These are phyloP conservation scores for Elongisporangium prolatum DNA, from an alignment of 352 stramenopile genomes.

Conservation along the genomic window DNA sequence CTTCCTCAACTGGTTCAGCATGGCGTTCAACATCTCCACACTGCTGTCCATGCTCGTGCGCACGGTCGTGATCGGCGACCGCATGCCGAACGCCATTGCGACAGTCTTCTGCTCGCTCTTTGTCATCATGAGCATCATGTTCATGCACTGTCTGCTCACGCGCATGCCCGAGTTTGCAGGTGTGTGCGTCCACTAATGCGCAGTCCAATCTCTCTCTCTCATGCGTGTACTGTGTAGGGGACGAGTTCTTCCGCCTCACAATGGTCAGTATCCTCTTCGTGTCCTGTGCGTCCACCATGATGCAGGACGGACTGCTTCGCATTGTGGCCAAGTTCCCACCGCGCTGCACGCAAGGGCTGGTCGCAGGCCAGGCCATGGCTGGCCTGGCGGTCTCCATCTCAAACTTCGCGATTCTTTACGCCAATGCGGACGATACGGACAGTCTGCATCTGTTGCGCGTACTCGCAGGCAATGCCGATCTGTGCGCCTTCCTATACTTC, in stretches of 20 bases:
- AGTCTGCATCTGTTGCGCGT: constrained; percentile 7
- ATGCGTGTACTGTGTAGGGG: constrained; percentile 8
- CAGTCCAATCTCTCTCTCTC: no score
- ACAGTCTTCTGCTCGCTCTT: constrained; percentile 67
- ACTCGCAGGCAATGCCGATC: constrained; percentile 34
- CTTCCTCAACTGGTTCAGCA: constrained; percentile 87
- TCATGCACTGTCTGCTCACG: constrained; percentile 66
- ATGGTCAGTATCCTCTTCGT: constrained; percentile 74
- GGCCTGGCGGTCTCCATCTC: constrained; percentile 67
- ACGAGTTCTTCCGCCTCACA: constrained; percentile 70
- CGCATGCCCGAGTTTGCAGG: constrained; percentile 67
- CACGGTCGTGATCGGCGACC: constrained; percentile 50
- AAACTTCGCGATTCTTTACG: constrained; percentile 64
- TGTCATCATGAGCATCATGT: constrained; percentile 66
- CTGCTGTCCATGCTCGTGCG: constrained; percentile 73
- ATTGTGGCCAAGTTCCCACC: constrained; percentile 73
- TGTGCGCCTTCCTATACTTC: constrained; percentile 79
- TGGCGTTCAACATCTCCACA: constrained; percentile 78
- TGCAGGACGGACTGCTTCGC: constrained; percentile 77
- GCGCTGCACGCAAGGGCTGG: constrained; percentile 70
- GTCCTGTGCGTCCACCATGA: constrained; percentile 57
- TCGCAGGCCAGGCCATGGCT: constrained; percentile 73
- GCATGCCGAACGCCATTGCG: constrained; percentile 48
- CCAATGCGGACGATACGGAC: constrained; percentile 13
- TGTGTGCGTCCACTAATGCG: constrained; percentile 20